Evolutionary conservation across 2,329 filamentous ascomycete species (phyloP), one percentile per base, ranked within the genome.

Genomic region (Botrytis paeoniae): DNA sequence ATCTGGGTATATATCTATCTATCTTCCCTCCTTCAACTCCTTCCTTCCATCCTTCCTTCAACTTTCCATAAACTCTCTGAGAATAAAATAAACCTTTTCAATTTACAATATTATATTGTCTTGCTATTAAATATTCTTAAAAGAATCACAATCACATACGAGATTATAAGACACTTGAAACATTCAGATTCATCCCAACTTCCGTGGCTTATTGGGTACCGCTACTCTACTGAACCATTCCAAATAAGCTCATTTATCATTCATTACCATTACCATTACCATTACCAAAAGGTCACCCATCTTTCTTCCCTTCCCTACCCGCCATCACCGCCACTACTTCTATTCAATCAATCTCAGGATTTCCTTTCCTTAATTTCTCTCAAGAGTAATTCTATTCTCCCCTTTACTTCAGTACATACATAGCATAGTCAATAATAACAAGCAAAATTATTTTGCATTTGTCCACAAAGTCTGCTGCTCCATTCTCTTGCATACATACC

Each of bases 371-470:
- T 75, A 74, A 77, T 77, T 70, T 78, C 75, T 75, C 75, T 65
- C 73, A 68, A 70, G 74, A 68, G 74, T 73, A 72, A 75, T 74
- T 73, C 76, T 62, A 73, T 18, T 7, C 51, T 57, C 14, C 51
- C 69, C 65, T 73, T 74, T 81, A 76, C 75, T 73, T 78, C 79
- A 82, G 81, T 85, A 85, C 80, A 83, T 80, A 85, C 80, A 83
- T 80, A 85, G 84, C 82, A 82, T 85, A 86, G 83, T 83, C 82
- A 86, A 86, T 84, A 86, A 82, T 84, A 84, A 82, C 76, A 77
- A 79, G 76, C 76, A 77, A 77, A 73, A 35, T 69, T 60, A 64
- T 77, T 75, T 77, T 76, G 75, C 75, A 76, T 70, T 73, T 79
- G 75, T 79, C 74, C 74, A 69, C 75, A 77, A 77, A 80, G 78